Conservation (phyloP, 345 rosid species). For the Adansonia digitata region DNA sequence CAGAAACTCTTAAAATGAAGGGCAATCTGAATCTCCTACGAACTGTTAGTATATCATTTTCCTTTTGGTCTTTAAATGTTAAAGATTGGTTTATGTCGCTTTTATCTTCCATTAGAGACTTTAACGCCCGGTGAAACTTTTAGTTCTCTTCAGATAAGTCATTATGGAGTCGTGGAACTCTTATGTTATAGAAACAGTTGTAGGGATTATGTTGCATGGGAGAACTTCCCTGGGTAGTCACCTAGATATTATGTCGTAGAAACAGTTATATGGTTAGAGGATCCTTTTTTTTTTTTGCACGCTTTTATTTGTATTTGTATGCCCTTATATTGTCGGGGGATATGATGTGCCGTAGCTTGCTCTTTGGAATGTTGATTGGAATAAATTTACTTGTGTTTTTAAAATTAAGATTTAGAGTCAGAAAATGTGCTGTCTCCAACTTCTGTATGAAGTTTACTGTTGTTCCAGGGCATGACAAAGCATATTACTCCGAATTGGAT, state of each 20-base stretch:
- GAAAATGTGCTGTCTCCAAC: not conserved
- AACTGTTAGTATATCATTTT: constrained; percentile 42
- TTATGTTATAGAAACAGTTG: no score
- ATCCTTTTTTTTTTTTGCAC: not conserved
- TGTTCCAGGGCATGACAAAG: not conserved
- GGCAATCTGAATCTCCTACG: constrained; percentile 65
- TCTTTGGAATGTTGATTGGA: not conserved
- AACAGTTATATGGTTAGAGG: not conserved
- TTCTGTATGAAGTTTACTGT: not conserved
- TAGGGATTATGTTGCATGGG: not conserved
- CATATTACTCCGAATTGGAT: not conserved
- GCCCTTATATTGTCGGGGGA: not conserved
- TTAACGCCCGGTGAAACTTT: not conserved
- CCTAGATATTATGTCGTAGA: not conserved
- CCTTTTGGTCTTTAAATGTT: not conserved
- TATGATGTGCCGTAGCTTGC: not conserved
- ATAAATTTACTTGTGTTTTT: not conserved
- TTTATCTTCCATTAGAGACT: not conserved
- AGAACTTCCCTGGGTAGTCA: not conserved
- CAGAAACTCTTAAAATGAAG: constrained; percentile 75
- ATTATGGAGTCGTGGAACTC: not conserved
- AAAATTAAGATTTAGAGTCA: constrained; percentile 1
- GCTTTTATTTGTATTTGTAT: not conserved
- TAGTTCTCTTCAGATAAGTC: constrained; percentile 6
- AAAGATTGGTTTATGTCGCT: constrained; percentile 1